A percentile compares a stretch with the other conserved stretches of the same genome.
These are phyloP conservation scores for Pulveroboletus frians DNA, from an alignment of 768 basidiomycete genomes.

Conservation along the genomic window DNA sequence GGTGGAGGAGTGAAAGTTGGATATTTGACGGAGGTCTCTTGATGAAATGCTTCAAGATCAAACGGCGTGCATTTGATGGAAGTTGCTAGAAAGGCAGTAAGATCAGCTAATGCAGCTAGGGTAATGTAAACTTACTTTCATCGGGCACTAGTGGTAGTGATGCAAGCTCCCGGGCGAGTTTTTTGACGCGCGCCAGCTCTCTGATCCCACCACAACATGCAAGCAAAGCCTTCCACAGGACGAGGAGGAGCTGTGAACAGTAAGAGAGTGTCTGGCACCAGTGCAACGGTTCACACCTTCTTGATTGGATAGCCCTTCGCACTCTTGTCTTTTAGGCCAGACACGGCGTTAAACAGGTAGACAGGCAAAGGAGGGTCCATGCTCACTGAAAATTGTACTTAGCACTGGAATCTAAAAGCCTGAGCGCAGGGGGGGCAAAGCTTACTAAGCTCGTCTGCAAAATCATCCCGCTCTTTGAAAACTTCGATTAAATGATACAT, in stretches of 20 bases:
- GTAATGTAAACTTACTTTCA: conserved; percentile 33
- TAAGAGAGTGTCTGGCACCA: conserved; percentile 2
- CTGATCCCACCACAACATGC: conserved; percentile 91
- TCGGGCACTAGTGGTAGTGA: conserved; percentile 58
- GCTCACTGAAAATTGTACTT: conserved; percentile 60
- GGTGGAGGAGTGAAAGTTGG: conserved; percentile 81
- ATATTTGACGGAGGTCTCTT: conserved; percentile 92
- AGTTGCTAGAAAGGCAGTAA: conserved; percentile 35
- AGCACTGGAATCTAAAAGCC: background rate
- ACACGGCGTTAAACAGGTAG: conserved; percentile 87
- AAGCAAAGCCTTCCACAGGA: conserved; percentile 91
- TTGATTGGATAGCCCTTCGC: conserved; percentile 96
- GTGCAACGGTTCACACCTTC: conserved; percentile 52
- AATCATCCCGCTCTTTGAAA: conserved; percentile 89
- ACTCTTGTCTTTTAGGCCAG: conserved; percentile 85
- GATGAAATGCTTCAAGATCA: conserved; percentile 84
- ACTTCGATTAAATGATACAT: conserved; percentile 93
- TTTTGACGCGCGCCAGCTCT: conserved; percentile 80
- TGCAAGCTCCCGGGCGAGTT: conserved; percentile 77
- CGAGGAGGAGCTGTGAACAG: conserved; percentile 67
- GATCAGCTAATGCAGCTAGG: conserved; percentile 1
- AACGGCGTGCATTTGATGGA: conserved; percentile 86
- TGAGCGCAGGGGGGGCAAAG: conserved; percentile 1
- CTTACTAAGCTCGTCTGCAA: conserved; percentile 96
- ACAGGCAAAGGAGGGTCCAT: conserved; percentile 92